Percentiles rank a stretch among this genome's conserved stretches.
Conservation (phyloP, 352 stramenopile genomes). For the Phytophthora vignae region DNA sequence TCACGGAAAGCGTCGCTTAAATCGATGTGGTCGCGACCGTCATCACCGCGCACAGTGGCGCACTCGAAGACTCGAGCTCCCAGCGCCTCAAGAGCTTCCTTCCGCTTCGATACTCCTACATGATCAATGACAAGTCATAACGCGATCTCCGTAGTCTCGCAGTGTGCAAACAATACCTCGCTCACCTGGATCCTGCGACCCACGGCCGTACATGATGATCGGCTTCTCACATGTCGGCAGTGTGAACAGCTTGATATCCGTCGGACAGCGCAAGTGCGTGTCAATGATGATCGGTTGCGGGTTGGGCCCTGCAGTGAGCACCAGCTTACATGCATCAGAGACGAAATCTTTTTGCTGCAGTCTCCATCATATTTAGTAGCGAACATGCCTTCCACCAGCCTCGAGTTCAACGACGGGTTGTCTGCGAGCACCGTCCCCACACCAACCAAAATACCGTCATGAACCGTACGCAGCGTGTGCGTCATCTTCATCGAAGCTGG, state of each 20-base stretch:
- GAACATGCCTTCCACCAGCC: conserved; percentile 60
- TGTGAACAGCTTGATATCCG: conserved; percentile 82
- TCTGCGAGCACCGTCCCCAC: conserved; percentile 87
- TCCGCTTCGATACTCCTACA: conserved; percentile 50
- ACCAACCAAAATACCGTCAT: conserved; percentile 90
- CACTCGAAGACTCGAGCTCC: conserved; percentile 62
- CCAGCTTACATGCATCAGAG: background rate
- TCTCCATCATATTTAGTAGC: too few species aligned
- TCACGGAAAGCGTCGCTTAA: conserved; percentile 68
- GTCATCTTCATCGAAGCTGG: conserved; percentile 87
- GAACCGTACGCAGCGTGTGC: conserved; percentile 83
- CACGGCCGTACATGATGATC: conserved; percentile 59
- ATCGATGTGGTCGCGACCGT: conserved; percentile 53
- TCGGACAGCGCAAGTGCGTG: conserved; percentile 67
- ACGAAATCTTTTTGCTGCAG: background rate
- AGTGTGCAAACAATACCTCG: background rate
- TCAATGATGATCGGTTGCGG: conserved; percentile 84
- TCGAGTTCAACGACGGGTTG: conserved; percentile 88
- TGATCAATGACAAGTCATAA: background rate
- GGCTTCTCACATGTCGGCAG: conserved; percentile 72
- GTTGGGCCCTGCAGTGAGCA: conserved; percentile 50
- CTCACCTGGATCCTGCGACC: conserved; percentile 36
- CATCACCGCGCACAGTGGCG: conserved; percentile 11
- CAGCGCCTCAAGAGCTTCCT: conserved; percentile 46
- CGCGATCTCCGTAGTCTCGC: background rate